Conservation (phyloP, 1,284 basidiomycete genomes). For the Sporisorium exsertum region DNA sequence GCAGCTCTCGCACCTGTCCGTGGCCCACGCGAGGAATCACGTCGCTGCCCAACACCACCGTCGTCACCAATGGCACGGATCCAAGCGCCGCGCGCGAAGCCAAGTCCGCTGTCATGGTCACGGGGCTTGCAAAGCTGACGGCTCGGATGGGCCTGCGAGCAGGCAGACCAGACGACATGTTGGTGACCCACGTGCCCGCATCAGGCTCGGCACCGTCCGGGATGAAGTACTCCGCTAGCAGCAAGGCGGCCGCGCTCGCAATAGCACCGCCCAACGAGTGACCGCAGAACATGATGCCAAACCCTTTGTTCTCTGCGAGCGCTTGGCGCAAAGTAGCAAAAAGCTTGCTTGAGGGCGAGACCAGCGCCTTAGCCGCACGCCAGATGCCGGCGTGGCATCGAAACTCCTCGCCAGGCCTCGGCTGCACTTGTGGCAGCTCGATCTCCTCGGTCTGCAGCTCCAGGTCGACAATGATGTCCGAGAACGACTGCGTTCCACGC, state of each 20-base stretch:
- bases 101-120: constrained; percentile 62
- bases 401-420: constrained; percentile 49
- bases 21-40: constrained; percentile 66
- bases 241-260: constrained; percentile 63
- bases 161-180: constrained; percentile 57
- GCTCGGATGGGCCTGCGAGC: constrained; percentile 60
- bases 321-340: constrained; percentile 55
- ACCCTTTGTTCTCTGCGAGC: constrained; percentile 61
- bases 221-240: constrained; percentile 62
- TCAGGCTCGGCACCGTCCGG: constrained; percentile 40
- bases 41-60: constrained; percentile 62
- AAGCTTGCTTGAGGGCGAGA: constrained; percentile 59
- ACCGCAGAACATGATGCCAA: constrained; percentile 65
- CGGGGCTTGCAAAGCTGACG: constrained; percentile 66
- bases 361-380: constrained; percentile 62
- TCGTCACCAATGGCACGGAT: constrained; percentile 61
- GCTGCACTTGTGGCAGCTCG: constrained; percentile 56
- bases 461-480: constrained; percentile 68
- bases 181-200: constrained; percentile 60
- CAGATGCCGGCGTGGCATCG: constrained; percentile 65
- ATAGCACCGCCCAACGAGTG: constrained; percentile 67
- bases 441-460: constrained; percentile 64
- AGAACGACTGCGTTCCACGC: constrained; percentile 66
- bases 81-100: constrained; percentile 55
- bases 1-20: constrained; percentile 65